Evolutionary conservation across 441 rosid species (phyloP).

Genomic region (Bocquillonia castaneifolia): DNA sequence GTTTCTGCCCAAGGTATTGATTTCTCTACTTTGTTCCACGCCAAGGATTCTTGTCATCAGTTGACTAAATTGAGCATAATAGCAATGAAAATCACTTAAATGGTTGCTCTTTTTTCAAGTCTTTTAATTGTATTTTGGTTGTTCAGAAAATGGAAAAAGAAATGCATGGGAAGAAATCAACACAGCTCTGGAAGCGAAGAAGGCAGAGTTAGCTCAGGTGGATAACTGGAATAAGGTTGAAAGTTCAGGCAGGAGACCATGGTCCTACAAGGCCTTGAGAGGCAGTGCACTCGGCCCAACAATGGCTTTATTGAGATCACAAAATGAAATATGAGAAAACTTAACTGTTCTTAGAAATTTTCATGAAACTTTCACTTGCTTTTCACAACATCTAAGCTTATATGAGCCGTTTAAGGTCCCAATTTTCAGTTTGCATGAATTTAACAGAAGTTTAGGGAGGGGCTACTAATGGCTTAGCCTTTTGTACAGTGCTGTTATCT

Average conservation of each 20-base stretch:
- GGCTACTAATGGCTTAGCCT: background rate
- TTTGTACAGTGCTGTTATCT: background rate
- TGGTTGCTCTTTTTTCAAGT: background rate
- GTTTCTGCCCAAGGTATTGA: conserved; percentile 38
- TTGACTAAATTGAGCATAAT: background rate
- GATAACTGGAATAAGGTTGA: conserved; percentile 48
- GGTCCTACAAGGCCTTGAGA: conserved; percentile 55
- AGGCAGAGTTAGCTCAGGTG: conserved; percentile 48
- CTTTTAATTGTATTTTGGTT: conserved; percentile 8
- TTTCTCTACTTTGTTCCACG: background rate
- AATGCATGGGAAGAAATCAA: conserved; percentile 71
- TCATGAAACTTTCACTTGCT: background rate
- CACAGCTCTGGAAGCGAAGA: conserved; percentile 57
- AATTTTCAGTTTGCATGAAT: background rate
- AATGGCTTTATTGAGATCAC: conserved; percentile 66
- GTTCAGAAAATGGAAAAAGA: conserved; percentile 48
- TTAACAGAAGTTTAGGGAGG: background rate
- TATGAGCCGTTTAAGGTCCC: conserved; percentile 1
- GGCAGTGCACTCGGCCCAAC: conserved; percentile 82
- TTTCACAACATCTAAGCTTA: background rate
- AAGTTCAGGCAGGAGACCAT: conserved; percentile 45
- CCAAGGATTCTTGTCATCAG: background rate
- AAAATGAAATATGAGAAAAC: conserved; percentile 39
- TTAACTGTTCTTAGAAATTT: background rate
- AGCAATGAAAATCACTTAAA: conserved; percentile 4